Base-by-base conservation (phyloP, 805 yeast species). In the Candida oleophila region DNA sequence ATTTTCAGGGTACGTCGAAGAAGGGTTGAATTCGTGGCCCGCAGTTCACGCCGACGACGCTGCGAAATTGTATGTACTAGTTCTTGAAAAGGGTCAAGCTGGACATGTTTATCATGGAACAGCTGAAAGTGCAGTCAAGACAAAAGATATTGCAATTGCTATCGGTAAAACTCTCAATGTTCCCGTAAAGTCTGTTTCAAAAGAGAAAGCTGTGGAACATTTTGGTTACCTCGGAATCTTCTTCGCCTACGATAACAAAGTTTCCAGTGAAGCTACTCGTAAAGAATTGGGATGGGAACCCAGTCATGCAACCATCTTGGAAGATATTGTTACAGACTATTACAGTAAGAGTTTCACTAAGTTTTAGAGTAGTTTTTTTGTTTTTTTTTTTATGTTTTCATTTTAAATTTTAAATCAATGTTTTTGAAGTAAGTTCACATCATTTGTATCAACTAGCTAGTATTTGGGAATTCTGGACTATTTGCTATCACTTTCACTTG, bases 1-100 rank as follows among this genome's bases (percentile, higher is more conserved):
- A 1, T 56, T 57, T 25, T 64, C 69, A 8, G 49, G 62, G 4
- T 72, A 66, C 53, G 52, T 66, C 8, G 77, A 73, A 11, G 68
- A 61, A 28, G 71, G 68, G 18, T 45, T 49, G 14, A 60, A 56
- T 44, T 43, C 34, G 3, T 69, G 71, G 71, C 46, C 67, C 2
- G 64, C 68, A 5, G 65, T 61, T 36, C 56, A 64, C 43, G 54
- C 55, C 8, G 19, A 30, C 2, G 76, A 71, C 55, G 66, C 62
- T 16, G 74, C 72, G 11, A 43, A 15, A 3, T 41, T 67, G 15
- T 69, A 46, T 39, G 18, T 30, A 32, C 38, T 42, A 9, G 53
- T 49, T 7, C 19, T 50, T n/a, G 53, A 48, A 30, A 46, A 47
- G 36, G 55, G 46, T 12, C 28, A 22, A 14, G 32, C 51, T 18